Base-by-base conservation (phyloP, 148 eudicot species). In the Fagopyrum tataricum region DNA sequence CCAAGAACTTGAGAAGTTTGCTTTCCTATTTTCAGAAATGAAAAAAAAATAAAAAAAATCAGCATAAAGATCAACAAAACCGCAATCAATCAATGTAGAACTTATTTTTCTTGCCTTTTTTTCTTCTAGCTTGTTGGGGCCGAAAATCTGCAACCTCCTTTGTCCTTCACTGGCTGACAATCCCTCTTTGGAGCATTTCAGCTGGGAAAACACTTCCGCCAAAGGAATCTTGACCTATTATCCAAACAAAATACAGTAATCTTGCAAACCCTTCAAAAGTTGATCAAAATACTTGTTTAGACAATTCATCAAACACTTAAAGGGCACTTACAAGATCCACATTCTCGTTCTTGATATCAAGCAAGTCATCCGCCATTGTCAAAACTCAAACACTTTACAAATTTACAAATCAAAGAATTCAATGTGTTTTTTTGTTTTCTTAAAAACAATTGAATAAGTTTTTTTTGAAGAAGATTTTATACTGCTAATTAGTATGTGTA, bases 121-220 rank as follows among this genome's bases (percentile, higher is more conserved):
- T 85, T 91, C 96, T 74, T 91, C 96, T 15, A 91, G 89, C 83
- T 91, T 91, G 77, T 91, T 91, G 14, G 70, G 87, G 11, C 96
- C 96, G 71, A 91, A 88, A n/a, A 85, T 70, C 13, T 56, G 40
- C 23, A 87, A 83, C 82, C 96, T 85, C 5, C 75, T 39, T 0
- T 62, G 23, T 9, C 93, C 93, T 73, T 91, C 91, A 9, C 74
- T 82, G 0, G 73, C 58, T 7, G 87, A 52, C 59, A 91, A 80
- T 71, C 96, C 96, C 48, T 84, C 79, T 80, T 53, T 85, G 4
- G 91, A 44, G 71, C 88, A 82, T 64, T 80, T 81, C 52, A 91
- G 79, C 20, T 74, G 82, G 70, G 76, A 73, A 69, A 88, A 91
- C 46, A 91, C 93, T 79, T 89, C 89, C 0, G 84, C 88, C 42